A percentile compares a stretch with the other conserved stretches of the same genome.
These are phyloP conservation scores for Aspergillus unguis DNA, from an alignment of 2,329 filamentous ascomycete species.

Conservation along the genomic window DNA sequence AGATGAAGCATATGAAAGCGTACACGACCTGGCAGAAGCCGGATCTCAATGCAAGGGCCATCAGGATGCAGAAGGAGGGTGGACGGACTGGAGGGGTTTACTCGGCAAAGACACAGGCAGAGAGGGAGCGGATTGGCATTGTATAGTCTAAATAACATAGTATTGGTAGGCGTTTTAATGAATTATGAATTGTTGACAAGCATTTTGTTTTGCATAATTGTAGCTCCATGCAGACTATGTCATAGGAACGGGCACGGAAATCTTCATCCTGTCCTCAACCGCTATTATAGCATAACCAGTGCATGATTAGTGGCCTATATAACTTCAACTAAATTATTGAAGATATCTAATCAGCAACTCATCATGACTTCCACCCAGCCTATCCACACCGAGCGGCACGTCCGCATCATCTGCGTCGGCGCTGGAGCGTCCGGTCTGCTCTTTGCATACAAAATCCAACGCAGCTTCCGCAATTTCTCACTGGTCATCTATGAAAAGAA, in stretches of 20 bases:
- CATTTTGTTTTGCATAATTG: too few relatives aligned
- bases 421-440: constrained; percentile 7
- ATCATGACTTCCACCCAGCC: constrained; percentile 5
- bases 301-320: too few relatives aligned
- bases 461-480: background rate
- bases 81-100: background rate
- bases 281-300: background rate
- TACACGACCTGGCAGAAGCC: constrained; percentile 7
- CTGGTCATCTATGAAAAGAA: constrained; percentile 12
- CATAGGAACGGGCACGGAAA: background rate
- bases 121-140: background rate
- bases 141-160: too few relatives aligned
- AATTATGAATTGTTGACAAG: too few relatives aligned
- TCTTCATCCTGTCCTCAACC: background rate
- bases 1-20: constrained; percentile 3
- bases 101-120: background rate
- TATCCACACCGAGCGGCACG: constrained; percentile 5
- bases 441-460: constrained; percentile 8
- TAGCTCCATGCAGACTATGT: background rate
- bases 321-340: too few relatives aligned
- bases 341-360: background rate
- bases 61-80: background rate
- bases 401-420: constrained; percentile 11
- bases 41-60: background rate
- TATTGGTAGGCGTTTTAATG: too few relatives aligned